Evolutionary conservation across 2,329 filamentous ascomycete genomes (phyloP).

Genomic region (Trichothecium sympodiale): DNA sequence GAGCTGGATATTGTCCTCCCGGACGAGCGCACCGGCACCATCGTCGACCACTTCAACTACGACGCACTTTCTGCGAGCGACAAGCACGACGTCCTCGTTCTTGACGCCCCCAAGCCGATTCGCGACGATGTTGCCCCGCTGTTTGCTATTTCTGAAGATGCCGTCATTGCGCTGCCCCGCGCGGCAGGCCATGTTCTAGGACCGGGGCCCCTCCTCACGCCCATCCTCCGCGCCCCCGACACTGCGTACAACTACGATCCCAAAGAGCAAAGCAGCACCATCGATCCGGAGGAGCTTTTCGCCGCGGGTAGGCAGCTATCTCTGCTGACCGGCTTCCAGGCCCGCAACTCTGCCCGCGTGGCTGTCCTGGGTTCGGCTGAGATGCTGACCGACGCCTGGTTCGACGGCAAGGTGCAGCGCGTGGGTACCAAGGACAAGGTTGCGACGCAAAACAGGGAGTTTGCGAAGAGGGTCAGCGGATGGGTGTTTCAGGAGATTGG

Average conservation of each 20-base stretch:
- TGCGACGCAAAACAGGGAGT: slow-evolving; percentile 69
- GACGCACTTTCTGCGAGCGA: slow-evolving; percentile 67
- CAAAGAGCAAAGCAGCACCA: slow-evolving; percentile 63
- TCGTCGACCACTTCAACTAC: slow-evolving; percentile 95
- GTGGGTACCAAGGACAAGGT: slow-evolving; percentile 33
- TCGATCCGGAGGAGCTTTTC: slow-evolving; percentile 67
- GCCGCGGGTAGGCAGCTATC: slow-evolving; percentile 74
- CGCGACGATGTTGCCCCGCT: slow-evolving; percentile 64
- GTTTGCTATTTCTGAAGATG: slow-evolving; percentile 45
- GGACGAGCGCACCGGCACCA: slow-evolving; percentile 68
- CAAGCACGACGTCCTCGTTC: slow-evolving; percentile 76
- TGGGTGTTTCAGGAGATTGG: slow-evolving; percentile 96
- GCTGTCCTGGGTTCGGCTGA: slow-evolving; percentile 78
- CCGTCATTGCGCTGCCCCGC: slow-evolving; percentile 68
- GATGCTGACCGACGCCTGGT: slow-evolving; percentile 81
- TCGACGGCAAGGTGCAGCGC: slow-evolving; percentile 67
- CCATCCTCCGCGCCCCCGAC: slow-evolving; percentile 69
- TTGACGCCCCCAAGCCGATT: slow-evolving; percentile 55
- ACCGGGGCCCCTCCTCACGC: slow-evolving; percentile 63
- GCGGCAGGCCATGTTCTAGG: slow-evolving; percentile 75
- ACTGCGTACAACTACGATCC: slow-evolving; percentile 92
- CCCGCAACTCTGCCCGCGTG: slow-evolving; percentile 85
- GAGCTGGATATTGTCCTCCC: slow-evolving; percentile 88
- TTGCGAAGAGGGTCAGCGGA: slow-evolving; percentile 74
- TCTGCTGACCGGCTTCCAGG: slow-evolving; percentile 78